These are phyloP conservation scores for Trichophyton schoenleinii DNA, from an alignment of 2,329 filamentous ascomycete species.

Conservation along the genomic window DNA sequence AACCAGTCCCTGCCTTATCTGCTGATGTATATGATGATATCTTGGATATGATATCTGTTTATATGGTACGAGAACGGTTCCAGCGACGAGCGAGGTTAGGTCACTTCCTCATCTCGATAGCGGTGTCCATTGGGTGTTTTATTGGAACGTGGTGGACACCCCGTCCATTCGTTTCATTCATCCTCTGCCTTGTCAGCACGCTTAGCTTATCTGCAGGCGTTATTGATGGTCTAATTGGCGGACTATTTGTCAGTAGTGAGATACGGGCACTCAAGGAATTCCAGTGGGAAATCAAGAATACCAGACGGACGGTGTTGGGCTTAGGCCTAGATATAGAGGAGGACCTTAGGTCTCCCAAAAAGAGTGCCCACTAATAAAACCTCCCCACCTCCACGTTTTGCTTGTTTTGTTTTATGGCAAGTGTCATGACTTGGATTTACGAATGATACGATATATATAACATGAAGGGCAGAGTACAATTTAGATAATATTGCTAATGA, in stretches of 20 bases:
- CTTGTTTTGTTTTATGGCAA: neutral
- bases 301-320: conserved; percentile 29
- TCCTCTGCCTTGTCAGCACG: conserved; percentile 68
- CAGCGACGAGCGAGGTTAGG: conserved; percentile 60
- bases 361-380: neutral
- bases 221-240: conserved; percentile 71
- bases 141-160: conserved; percentile 79
- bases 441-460: neutral
- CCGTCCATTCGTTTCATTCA: conserved; percentile 61
- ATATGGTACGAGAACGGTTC: conserved; percentile 55
- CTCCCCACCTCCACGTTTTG: neutral
- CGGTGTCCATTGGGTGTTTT: conserved; percentile 59
- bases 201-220: conserved; percentile 63
- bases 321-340: conserved; percentile 15
- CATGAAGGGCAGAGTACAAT: neutral
- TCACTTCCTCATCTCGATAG: conserved; percentile 59
- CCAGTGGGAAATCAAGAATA: conserved; percentile 77
- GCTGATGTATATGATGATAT: conserved; percentile 56
- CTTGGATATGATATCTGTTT: conserved; percentile 54
- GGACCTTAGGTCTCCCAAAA: conserved; percentile 9
- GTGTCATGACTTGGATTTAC: neutral
- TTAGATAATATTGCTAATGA: conserved; percentile 2
- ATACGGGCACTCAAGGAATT: conserved; percentile 77
- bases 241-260: conserved; percentile 77
- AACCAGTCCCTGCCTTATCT: conserved; percentile 1